Base-by-base conservation (phyloP, 1,284 basidiomycete genomes). In the Cystodermella granulosa region DNA sequence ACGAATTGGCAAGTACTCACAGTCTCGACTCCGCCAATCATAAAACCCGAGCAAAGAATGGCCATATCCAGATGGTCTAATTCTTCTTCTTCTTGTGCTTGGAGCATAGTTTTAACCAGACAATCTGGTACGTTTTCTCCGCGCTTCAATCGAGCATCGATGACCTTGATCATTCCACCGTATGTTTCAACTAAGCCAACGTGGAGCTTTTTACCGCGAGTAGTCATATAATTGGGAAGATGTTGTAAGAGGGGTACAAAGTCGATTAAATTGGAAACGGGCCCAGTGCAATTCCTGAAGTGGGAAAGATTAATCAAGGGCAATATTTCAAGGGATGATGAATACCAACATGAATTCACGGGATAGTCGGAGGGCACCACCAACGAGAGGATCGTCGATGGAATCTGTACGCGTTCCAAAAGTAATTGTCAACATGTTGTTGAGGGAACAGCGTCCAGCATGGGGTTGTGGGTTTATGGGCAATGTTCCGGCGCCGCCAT, bases 221-320 rank as follows among this genome's bases (percentile, higher is more conserved):
- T 51, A 13, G 52, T 61, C 56, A 66, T 63, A 21, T 52, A 49
- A 24, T 63, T 67, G 1, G 68, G 66, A 2, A 72, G 42, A 24
- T 51, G 50, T 37, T 72, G 71, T n/a, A 73, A 60, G 20, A 66
- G 45, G 6, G 63, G 61, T 15, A 72, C 49, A 39, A 71, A 73
- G 48, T 73, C 71, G 28, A 63, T 63, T 8, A 69, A 42, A 47
- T 73, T 73, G 6, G 69, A 69, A 23, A 69, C 60, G 2, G 71
- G 70, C 15, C 69, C 70, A 42, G 65, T 66, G 35, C 57, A 56
- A 39, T 61, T 59, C 57, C 58, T 62, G 24, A 31, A 31, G 8
- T 31, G 8, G 43, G 43, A 31, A 31, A 31, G n/a, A 31, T 8
- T 8, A 31, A 31, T n/a, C 26, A 31, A 31, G n/a, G n/a, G n/a